Evolutionary conservation across 495 filamentous ascomycete species (phyloP).

Genomic region (Talaromyces nanjingensis): DNA sequence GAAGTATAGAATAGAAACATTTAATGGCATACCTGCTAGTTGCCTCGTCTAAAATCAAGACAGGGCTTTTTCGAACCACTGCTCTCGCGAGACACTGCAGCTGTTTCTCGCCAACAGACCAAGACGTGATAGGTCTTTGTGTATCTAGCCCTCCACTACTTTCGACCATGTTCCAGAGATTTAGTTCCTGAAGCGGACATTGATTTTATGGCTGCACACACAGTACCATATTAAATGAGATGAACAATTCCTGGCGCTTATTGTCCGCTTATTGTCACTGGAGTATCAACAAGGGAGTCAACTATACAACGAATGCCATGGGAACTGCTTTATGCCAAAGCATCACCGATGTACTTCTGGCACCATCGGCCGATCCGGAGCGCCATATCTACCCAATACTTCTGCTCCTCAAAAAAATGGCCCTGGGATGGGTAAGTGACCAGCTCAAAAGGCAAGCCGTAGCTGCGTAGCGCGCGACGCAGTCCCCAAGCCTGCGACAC

Average conservation of each 20-base stretch:
- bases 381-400: slow-evolving; percentile 14
- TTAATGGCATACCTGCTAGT: no score
- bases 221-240: neutral
- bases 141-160: no score
- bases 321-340: neutral
- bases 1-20: no score
- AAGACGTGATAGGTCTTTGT: no score
- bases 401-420: slow-evolving; percentile 14
- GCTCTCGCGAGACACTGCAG: no score
- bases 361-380: slow-evolving; percentile 6
- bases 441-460: slow-evolving; percentile 14
- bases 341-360: slow-evolving; percentile 6
- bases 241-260: neutral
- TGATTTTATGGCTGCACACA: neutral
- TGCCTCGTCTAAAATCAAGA: no score
- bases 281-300: neutral
- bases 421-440: slow-evolving; percentile 14
- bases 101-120: no score
- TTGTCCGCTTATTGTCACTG: neutral
- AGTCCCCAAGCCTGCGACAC: slow-evolving; percentile 16
- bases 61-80: no score
- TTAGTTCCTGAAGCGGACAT: no score
- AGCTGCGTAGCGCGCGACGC: slow-evolving; percentile 11
- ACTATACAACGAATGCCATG: neutral
- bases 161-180: no score